Evolutionary conservation across 208 protist species (phyloP).

Genomic region (Leishmania tarentolae): DNA sequence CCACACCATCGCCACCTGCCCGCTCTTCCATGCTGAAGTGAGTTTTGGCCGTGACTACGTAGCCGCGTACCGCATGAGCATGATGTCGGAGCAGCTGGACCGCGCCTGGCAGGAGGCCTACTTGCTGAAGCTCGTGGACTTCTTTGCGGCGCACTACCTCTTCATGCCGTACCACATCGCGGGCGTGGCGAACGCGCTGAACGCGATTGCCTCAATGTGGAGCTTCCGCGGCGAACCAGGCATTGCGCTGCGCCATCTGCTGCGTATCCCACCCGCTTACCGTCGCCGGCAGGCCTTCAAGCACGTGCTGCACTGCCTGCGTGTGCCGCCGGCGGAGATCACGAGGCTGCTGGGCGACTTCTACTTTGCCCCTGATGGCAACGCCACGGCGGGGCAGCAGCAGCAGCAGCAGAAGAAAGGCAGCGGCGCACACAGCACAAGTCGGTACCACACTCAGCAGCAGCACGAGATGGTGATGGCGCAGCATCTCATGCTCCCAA

Average conservation of each 20-base stretch:
- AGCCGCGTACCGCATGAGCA: conserved; percentile 86
- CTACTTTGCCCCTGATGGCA: conserved; percentile 62
- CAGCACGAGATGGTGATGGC: conserved; percentile 47
- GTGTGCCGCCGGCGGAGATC: conserved; percentile 63
- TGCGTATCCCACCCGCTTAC: conserved; percentile 77
- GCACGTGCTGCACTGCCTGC: conserved; percentile 72
- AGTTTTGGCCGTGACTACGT: conserved; percentile 88
- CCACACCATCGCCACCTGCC: conserved; percentile 72
- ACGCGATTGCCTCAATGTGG: conserved; percentile 88
- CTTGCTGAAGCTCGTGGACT: conserved; percentile 72
- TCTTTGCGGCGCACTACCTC: conserved; percentile 51
- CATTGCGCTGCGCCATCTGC: conserved; percentile 70
- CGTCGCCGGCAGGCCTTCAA: conserved; percentile 77
- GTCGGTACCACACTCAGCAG: conserved; percentile 9
- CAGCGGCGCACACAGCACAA: background rate
- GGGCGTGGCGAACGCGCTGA: conserved; percentile 78
- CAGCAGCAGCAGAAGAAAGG: conserved; percentile 12
- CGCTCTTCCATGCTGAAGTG: conserved; percentile 80
- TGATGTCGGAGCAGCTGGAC: conserved; percentile 87
- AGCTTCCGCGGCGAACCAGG: conserved; percentile 79
- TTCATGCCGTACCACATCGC: conserved; percentile 89
- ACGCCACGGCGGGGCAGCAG: background rate
- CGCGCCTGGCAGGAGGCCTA: conserved; percentile 79
- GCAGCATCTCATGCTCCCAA: conserved; percentile 77
- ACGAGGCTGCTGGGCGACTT: conserved; percentile 55